Evolutionary conservation across 495 filamentous ascomycete species (phyloP).

Genomic region (Tuber magnatum): DNA sequence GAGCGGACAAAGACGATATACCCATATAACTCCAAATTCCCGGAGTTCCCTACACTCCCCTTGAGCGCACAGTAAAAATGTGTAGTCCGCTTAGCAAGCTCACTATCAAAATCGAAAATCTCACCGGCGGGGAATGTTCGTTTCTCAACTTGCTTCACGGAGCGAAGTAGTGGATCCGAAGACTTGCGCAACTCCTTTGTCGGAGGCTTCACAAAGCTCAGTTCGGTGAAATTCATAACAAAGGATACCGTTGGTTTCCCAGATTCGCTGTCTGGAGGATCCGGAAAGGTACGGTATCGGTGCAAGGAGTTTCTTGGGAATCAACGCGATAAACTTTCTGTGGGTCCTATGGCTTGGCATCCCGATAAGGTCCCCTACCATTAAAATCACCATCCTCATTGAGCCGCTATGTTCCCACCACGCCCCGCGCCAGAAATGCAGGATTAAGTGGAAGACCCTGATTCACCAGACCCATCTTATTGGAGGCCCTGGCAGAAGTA

Average conservation of each 20-base stretch:
- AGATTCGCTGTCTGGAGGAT: background rate
- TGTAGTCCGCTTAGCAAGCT: constrained; percentile 54
- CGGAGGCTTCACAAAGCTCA: constrained; percentile 28
- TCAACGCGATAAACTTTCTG: background rate
- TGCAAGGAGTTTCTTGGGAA: background rate
- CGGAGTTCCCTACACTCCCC: background rate
- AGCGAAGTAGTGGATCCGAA: constrained; percentile 27
- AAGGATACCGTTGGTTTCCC: background rate
- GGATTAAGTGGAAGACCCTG: background rate
- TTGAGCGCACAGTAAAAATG: constrained; percentile 46
- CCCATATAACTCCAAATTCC: constrained; percentile 40
- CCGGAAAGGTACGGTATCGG: background rate
- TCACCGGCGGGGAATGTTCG: constrained; percentile 56
- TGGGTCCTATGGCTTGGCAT: background rate
- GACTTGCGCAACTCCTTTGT: constrained; percentile 25
- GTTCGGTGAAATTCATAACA: constrained; percentile 26
- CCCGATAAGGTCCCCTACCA: background rate
- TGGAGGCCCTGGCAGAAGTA: background rate
- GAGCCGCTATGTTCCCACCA: background rate
- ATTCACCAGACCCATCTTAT: background rate
- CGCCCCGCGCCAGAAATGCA: background rate
- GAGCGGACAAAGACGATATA: constrained; percentile 54
- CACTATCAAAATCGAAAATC: constrained; percentile 49
- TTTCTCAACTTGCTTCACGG: constrained; percentile 46
- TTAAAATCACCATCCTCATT: background rate